Base-by-base conservation (phyloP, 1,139 yeast species). In the Arxiozyma telluris region DNA sequence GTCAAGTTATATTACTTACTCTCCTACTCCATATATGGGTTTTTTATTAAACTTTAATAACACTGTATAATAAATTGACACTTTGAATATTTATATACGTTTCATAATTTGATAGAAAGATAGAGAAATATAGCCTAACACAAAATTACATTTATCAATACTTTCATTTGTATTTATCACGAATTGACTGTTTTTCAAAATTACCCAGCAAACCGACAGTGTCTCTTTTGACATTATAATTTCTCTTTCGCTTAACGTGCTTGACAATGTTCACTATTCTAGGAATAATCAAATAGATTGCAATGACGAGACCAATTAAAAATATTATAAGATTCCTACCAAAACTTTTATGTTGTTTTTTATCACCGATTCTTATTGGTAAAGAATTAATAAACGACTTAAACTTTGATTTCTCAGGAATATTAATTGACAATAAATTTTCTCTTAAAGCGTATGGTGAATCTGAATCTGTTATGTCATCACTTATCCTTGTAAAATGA, bases 401-500 rank as follows among this genome's bases (percentile, higher is more conserved):
- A 30, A 30, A 45, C 12, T 6, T 39, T 20, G 58, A 43, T 57
- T 53, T 38, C 15, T 49, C 42, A 22, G 67, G 67, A 20, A 65
- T 57, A 27, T 58, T 54, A 12, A 65, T 51, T 20, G 61, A 50
- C 1, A 58, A 49, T 15, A 67, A 50, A 3, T 60, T 52, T n/a
- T 64, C 62, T 46, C 54, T 58, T 41, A 67, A 25, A 1, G 41
- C 38, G 30, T 53, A 53, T 17, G 60, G 57, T 1, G 59, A 52
- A 17, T 47, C 51, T 12, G 59, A 51, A 8, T 56, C 61, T 55
- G 75, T 61, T 22, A 55, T 53, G 4, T 60, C 54, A 0, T 77
- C 79, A 22, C 55, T 55, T 5, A 63, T 53, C 55, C 71, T 73
- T 20, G 56, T 59, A 49, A 73, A 75, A 68, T 74, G 75, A 46